Conservation (phyloP, 2,329 filamentous ascomycete species). For the Periconia digitata region DNA sequence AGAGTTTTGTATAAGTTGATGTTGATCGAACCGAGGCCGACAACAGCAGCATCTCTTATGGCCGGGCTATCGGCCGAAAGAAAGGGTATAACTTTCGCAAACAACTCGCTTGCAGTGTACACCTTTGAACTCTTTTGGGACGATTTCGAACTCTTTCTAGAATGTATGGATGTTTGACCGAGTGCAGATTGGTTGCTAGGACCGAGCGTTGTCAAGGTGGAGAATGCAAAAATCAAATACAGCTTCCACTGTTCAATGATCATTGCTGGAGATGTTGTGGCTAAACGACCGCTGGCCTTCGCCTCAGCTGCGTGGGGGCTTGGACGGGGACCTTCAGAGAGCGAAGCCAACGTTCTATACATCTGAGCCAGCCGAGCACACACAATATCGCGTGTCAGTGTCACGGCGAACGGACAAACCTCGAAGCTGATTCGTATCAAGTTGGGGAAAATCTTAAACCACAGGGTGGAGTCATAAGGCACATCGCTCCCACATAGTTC, state of each 20-base stretch:
- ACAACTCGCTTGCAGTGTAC: constrained; percentile 83
- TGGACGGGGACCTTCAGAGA: constrained; percentile 67
- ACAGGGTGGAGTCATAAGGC: constrained; percentile 90
- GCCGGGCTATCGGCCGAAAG: constrained; percentile 77
- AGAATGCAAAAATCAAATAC: constrained; percentile 95
- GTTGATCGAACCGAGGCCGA: constrained; percentile 92
- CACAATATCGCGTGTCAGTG: constrained; percentile 85
- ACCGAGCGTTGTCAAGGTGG: constrained; percentile 84
- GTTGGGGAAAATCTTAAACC: constrained; percentile 98
- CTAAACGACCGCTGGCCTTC: constrained; percentile 58
- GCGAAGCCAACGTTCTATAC: constrained; percentile 77
- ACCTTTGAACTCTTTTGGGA: constrained; percentile 70
- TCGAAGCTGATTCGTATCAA: constrained; percentile 88
- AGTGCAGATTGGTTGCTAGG: constrained; percentile 56
- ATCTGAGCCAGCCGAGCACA: constrained; percentile 92
- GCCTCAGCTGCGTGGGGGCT: constrained; percentile 56
- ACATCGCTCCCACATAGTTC: constrained; percentile 95
- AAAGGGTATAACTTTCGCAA: constrained; percentile 87
- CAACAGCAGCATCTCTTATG: constrained; percentile 86
- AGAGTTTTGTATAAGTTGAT: constrained; percentile 89
- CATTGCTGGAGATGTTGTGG: constrained; percentile 77
- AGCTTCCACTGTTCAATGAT: constrained; percentile 97
- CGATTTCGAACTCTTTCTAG: constrained; percentile 77
- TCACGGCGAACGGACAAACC: constrained; percentile 87
- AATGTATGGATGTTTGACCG: constrained; percentile 68